Base-by-base conservation (phyloP, 2,329 filamentous ascomycete species). In the Diaporthe aspalathi region DNA sequence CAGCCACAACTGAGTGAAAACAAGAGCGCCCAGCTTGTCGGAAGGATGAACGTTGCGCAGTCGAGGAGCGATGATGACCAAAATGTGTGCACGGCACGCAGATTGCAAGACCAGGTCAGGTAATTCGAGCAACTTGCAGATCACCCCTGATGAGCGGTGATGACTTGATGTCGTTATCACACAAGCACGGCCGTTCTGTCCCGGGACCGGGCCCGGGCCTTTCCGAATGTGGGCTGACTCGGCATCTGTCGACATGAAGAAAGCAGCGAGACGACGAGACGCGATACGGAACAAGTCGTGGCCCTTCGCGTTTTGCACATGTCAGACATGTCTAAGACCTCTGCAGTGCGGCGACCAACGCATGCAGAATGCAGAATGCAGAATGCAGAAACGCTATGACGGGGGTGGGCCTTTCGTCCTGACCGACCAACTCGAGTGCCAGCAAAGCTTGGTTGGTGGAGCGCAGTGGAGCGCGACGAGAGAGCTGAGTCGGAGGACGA, bases 161-260 rank as follows among this genome's bases (percentile, higher is more conserved):
- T 38, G 60, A 49, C 43, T 63, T 63, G 43, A 49, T 43, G 60
- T 63, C 43, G 57, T 49, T 22, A 35, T 35, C 32, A 50, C 9
- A 12, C 6, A 38, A 38, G 35, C 35, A 38, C 60, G 60, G 43
- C 60, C 43, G 8, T 20, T 11, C 43, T 24, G 27, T 63, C 27
- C 49, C 43, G 43, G 60, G 35, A 16, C 68, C 68, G 43, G 60
- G 35, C n/a, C 68, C 68, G 68, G 49, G 35, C 38, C 22, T 70
- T 54, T 22, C 68, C 68, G 68, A 53, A 53, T 38, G 68, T 70
- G 68, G 68, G 43, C 68, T 70, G 68, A 70, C 63, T 65, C 32
- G 43, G 60, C 43, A 45, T 49, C 27, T 57, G 38, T 45, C 50
- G 38, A 47, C 20, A 17, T 57, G 1, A 53, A 8, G 27, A 47